These are phyloP conservation scores for Phytophthora litchii DNA, from an alignment of 352 stramenopile genomes.

Conservation along the genomic window DNA sequence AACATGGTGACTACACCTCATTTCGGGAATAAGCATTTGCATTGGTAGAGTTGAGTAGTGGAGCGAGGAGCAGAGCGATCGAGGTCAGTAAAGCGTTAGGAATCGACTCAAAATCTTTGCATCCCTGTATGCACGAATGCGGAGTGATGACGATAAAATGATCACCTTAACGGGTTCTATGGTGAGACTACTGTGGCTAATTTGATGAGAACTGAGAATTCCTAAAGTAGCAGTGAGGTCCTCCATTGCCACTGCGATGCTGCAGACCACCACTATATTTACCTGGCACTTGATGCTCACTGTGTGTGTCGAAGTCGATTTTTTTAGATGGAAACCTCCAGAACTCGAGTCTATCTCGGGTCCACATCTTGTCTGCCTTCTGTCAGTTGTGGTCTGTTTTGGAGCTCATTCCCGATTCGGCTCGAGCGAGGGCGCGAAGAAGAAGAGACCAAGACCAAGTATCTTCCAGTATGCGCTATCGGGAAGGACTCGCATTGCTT, in stretches of 20 bases:
- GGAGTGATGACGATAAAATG: no score
- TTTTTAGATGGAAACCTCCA: constrained; percentile 29
- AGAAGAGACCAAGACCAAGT: constrained; percentile 18
- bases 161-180: no score
- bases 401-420: constrained; percentile 35
- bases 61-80: no score
- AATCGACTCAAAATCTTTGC: no score
- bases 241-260: constrained; percentile 15
- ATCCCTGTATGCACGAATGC: no score
- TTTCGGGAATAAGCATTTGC: no score
- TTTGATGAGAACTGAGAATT: no score
- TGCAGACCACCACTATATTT: constrained; percentile 28
- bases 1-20: no score
- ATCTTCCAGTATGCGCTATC: constrained; percentile 28
- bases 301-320: constrained; percentile 1
- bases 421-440: constrained; percentile 17
- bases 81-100: no score
- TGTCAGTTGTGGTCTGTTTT: constrained; percentile 9
- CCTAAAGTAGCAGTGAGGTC: no score
- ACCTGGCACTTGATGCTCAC: neutral
- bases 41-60: no score
- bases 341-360: constrained; percentile 19
- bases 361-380: constrained; percentile 9
- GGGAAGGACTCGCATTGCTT: constrained; percentile 27
- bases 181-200: no score